Percentiles rank a stretch among this genome's conserved stretches.
These are phyloP conservation scores for Calendula officinalis DNA, from an alignment of 129 eudicot species.

Conservation along the genomic window DNA sequence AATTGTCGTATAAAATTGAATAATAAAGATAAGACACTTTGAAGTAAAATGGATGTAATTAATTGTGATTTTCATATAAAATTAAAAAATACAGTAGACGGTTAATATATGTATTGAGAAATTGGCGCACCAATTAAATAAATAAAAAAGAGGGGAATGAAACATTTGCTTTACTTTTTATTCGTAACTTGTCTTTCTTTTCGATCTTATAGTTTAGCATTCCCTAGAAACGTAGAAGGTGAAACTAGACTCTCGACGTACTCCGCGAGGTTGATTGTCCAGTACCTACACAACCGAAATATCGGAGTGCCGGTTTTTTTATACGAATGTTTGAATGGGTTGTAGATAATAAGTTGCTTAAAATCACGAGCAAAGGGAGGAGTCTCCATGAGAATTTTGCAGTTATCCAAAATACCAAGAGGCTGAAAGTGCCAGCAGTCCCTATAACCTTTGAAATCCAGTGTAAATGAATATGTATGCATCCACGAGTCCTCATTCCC, in stretches of 20 bases:
- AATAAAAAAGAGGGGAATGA: too few relatives aligned
- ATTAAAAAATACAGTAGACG: too few relatives aligned
- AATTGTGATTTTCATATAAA: too few relatives aligned
- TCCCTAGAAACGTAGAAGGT: not conserved
- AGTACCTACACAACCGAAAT: not conserved
- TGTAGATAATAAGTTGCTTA: not conserved
- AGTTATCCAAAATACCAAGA: not conserved
- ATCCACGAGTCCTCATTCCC: not conserved
- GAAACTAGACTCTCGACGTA: slow-evolving; percentile 7
- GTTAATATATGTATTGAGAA: too few relatives aligned
- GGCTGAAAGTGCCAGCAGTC: not conserved
- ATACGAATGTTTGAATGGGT: not conserved
- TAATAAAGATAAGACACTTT: too few relatives aligned
- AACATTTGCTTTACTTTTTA: too few relatives aligned
- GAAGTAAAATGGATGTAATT: too few relatives aligned
- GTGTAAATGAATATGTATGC: not conserved
- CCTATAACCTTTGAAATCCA: not conserved
- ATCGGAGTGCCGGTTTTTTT: not conserved
- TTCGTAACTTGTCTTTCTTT: too few relatives aligned
- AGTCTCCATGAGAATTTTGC: not conserved
- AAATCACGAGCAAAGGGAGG: too few relatives aligned
- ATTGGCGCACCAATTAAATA: too few relatives aligned
- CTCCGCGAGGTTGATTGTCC: not conserved
- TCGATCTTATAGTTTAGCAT: too few relatives aligned
- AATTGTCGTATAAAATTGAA: too few relatives aligned